These are phyloP conservation scores for Corynespora cassiicola DNA, from an alignment of 2,329 filamentous ascomycete species.

Conservation along the genomic window DNA sequence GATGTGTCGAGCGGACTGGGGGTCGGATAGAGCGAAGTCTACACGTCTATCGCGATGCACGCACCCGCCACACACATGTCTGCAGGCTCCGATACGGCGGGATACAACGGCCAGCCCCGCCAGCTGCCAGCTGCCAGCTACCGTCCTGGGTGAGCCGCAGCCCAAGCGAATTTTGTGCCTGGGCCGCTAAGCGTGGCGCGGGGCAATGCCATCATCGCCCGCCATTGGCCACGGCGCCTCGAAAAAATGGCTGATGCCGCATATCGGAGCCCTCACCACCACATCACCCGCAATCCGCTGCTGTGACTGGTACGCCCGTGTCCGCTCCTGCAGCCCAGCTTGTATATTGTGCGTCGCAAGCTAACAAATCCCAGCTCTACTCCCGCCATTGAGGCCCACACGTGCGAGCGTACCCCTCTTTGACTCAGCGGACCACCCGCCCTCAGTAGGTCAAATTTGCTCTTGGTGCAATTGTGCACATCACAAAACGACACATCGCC, in stretches of 20 bases:
- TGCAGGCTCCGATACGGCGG: too few relatives aligned
- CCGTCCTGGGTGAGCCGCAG: too few relatives aligned
- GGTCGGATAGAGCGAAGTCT: too few relatives aligned
- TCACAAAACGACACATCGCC: conserved; percentile 39
- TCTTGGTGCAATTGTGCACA: conserved; percentile 30
- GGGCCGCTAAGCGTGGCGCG: too few relatives aligned
- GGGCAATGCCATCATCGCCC: not conserved
- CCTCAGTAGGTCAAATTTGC: conserved; percentile 16
- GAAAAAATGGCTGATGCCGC: conserved; percentile 5
- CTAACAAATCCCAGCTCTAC: conserved; percentile 2
- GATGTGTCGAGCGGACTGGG: too few relatives aligned
- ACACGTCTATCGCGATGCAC: too few relatives aligned
- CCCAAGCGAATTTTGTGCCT: too few relatives aligned
- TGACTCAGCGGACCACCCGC: conserved; percentile 29
- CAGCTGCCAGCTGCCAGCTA: too few relatives aligned
- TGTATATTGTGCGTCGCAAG: conserved; percentile 7
- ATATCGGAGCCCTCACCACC: conserved; percentile 20
- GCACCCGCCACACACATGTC: too few relatives aligned
- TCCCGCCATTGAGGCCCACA: conserved; percentile 26
- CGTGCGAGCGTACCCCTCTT: conserved; percentile 33
- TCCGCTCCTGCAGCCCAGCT: conserved; percentile 3
- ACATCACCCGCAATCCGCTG: conserved; percentile 1
- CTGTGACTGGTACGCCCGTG: conserved; percentile 9
- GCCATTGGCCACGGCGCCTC: not conserved
- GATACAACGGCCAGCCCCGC: too few relatives aligned